These are phyloP conservation scores for Talaromyces ruber DNA, from an alignment of 495 filamentous ascomycete genomes.

Conservation along the genomic window DNA sequence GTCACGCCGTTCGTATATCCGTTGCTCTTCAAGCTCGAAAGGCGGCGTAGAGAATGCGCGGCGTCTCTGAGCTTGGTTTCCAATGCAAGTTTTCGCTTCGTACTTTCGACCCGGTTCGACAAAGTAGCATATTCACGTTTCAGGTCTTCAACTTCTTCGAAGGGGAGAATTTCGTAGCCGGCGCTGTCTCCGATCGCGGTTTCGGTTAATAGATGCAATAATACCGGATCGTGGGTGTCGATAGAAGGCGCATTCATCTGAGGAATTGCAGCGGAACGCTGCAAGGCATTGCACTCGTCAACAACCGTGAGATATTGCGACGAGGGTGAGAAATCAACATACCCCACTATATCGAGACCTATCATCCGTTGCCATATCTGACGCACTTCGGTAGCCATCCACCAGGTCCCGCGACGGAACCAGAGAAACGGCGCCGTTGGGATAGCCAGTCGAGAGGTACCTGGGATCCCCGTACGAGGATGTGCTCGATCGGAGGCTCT, in stretches of 20 bases:
- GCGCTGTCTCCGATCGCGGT: conserved; percentile 84
- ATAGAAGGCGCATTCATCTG: conserved; percentile 30
- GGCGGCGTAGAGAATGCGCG: conserved; percentile 69
- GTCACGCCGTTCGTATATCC: conserved; percentile 32
- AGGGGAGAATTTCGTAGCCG: conserved; percentile 73
- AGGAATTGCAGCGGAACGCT: conserved; percentile 21
- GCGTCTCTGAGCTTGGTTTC: conserved; percentile 93
- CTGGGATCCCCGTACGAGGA: conserved; percentile 42
- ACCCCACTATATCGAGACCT: conserved; percentile 33
- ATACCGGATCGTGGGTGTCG: conserved; percentile 47
- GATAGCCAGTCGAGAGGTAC: conserved; percentile 26
- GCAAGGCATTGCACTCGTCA: conserved; percentile 9
- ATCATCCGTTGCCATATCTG: conserved; percentile 25
- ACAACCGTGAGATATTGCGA: background rate
- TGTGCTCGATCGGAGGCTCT: conserved; percentile 35
- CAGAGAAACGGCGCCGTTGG: conserved; percentile 28
- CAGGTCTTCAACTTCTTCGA: conserved; percentile 81
- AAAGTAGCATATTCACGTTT: conserved; percentile 75
- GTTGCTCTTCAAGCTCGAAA: conserved; percentile 52
- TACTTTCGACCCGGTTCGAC: conserved; percentile 64
- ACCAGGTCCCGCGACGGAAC: conserved; percentile 32
- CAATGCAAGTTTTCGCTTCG: conserved; percentile 73
- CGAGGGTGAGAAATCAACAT: conserved; percentile 12
- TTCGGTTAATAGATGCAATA: conserved; percentile 84
- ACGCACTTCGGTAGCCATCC: conserved; percentile 36